Percentiles rank a stretch among this genome's conserved stretches.
Evolutionary conservation across 164 flowering plant species (phyloP).

Genomic region (Aristolochia contorta): DNA sequence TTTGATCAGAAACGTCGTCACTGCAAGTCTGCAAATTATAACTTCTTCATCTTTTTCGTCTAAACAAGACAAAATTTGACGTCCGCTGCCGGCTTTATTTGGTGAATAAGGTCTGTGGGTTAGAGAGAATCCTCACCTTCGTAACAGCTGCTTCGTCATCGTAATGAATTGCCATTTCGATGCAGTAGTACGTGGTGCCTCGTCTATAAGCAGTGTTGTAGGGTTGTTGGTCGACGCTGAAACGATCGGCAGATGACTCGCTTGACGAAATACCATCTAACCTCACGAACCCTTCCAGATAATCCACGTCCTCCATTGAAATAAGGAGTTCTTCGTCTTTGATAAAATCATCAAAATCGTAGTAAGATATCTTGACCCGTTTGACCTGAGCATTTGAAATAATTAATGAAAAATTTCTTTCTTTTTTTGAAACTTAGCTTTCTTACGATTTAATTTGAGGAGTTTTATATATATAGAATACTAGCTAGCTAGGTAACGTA

Average conservation of each 20-base stretch:
- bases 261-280: neutral
- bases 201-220: neutral
- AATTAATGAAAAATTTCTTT: no score
- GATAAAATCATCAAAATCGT: constrained; percentile 8
- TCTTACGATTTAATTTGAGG: no score
- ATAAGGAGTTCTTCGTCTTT: constrained; percentile 11
- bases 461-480: no score
- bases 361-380: constrained; percentile 5
- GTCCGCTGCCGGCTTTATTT: no score
- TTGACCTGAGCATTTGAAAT: constrained; percentile 5
- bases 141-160: neutral
- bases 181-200: neutral
- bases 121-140: neutral
- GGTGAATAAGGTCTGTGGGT: neutral
- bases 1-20: no score
- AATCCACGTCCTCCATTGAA: constrained; percentile 10
- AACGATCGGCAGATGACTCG: neutral
- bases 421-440: no score
- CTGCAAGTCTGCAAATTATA: no score
- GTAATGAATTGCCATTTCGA: constrained; percentile 10
- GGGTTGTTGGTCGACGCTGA: neutral
- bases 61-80: neutral
- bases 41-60: no score
- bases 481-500: no score
- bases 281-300: constrained; percentile 9